phyloP scores from a whole-genome alignment of 306 rosid genomes.

The Dryas octopetala region DNA sequence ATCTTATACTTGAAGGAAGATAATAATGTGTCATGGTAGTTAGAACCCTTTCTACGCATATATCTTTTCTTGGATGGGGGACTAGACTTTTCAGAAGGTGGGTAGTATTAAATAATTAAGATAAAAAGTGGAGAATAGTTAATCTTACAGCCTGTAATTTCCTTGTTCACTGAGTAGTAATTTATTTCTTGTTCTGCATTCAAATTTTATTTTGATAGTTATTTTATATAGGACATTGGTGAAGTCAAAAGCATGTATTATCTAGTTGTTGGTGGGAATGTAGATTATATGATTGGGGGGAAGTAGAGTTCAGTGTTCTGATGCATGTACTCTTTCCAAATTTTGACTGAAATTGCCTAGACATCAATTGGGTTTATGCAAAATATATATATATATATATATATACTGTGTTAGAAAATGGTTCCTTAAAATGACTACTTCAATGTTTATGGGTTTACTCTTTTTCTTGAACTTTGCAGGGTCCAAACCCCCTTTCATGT shows the following conservation, averaged over 20 bases:
- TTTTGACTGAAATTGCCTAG: neutral
- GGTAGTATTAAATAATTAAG: neutral
- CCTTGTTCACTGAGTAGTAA: neutral
- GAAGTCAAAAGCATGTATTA: neutral
- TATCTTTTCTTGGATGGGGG: neutral
- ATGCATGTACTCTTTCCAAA: neutral
- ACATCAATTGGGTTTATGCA: neutral
- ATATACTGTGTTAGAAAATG: neutral
- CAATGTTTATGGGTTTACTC: conserved; percentile 2
- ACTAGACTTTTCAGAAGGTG: neutral
- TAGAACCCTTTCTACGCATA: neutral
- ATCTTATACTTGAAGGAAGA: neutral
- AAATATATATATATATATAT: neutral
- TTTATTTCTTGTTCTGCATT: neutral
- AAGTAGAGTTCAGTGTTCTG: neutral
- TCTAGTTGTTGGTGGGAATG: neutral
- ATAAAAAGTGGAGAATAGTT: neutral
- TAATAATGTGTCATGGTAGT: neutral
- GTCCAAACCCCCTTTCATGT: conserved; percentile 90
- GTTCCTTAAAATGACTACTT: neutral
- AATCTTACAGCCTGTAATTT: neutral
- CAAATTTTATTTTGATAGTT: neutral
- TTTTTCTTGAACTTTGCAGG: conserved; percentile 46
- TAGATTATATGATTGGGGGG: neutral
- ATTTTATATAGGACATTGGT: neutral